Conservation (phyloP, 805 yeast species). For the Torulaspora maleeae region DNA sequence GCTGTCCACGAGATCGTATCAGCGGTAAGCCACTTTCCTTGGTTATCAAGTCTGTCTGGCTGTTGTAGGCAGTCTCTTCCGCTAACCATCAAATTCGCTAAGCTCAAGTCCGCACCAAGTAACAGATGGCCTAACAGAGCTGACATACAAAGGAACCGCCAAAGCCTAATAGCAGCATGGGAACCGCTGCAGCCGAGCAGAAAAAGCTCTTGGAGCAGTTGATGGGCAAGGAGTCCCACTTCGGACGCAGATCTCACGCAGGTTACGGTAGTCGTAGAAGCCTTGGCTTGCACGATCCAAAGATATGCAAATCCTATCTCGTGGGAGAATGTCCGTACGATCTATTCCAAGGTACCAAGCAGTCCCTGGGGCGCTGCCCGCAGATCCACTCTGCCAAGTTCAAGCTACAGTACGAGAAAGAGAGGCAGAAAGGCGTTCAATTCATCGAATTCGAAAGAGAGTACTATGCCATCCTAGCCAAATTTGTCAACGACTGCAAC, state of each 20-base stretch:
- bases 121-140: neutral
- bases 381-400: conserved; percentile 69
- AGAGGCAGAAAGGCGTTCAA: conserved; percentile 38
- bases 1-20: no score
- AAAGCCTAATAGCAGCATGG: conserved; percentile 14
- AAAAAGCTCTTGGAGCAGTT: conserved; percentile 70
- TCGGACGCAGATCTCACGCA: conserved; percentile 24
- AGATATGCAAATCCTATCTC: conserved; percentile 75
- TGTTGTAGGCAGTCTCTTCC: no score
- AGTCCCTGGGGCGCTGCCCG: conserved; percentile 77
- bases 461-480: conserved; percentile 44
- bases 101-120: neutral
- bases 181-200: conserved; percentile 65
- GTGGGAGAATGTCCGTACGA: conserved; percentile 87
- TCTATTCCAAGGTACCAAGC: conserved; percentile 73
- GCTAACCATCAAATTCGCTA: no score
- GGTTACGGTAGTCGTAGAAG: conserved; percentile 36
- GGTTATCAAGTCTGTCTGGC: no score
- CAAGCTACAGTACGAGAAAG: conserved; percentile 61
- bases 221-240: conserved; percentile 43
- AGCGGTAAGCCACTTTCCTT: no score
- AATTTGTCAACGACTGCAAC: conserved; percentile 63
- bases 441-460: conserved; percentile 47
- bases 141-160: neutral
- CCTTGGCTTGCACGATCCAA: conserved; percentile 45